Evolutionary conservation across 441 rosid genomes (phyloP), one percentile per base, ranked within the genome.

Genomic region (Populus hybrid): DNA sequence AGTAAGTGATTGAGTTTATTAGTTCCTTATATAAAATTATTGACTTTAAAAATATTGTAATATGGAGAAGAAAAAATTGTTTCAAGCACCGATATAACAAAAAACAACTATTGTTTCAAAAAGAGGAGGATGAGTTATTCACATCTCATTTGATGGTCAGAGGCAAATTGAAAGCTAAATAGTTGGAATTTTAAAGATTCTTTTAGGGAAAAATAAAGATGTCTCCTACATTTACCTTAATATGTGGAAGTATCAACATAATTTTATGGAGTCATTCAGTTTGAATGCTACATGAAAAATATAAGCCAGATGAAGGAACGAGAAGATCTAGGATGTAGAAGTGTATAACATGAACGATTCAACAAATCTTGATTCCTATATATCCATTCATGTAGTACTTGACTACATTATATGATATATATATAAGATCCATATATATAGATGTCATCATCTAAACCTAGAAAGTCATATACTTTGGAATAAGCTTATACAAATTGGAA

Each of bases 231-330:
- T 75, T 79, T 30, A 38, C 28, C 72, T 12, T 63, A n/a, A 8
- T 72, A 75, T 71, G 46, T 75, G 73, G 14, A 75, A 80, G 64
- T 71, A 80, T 71, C 1, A 5, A 70, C 7, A 6, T 66, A 80
- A 75, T 75, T 71, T 75, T 12, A 71, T 70, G 59, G 5, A 79
- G 69, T 75, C 46, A 46, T 80, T 75, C 40, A 2, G 7, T 76
- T 2, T 66, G 14, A 57, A 75, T 76, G 63, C 14, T 75, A 63
- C 63, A 70, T 32, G 61, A 57, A 73, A 14, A 75, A 75, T 1
- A 75, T 75, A 34, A 64, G 66, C 24, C 26, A 69, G 20, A 59
- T 38, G 35, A 70, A 26, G 71, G 46, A 73, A 78, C 8, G 20
- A 9, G 68, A 78, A 69, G 70, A 66, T 64, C 21, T 70, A 40